Evolutionary conservation across 2,329 filamentous ascomycete genomes (phyloP), one percentile per base, ranked within the genome.

Genomic region (Talaromyces sp.): DNA sequence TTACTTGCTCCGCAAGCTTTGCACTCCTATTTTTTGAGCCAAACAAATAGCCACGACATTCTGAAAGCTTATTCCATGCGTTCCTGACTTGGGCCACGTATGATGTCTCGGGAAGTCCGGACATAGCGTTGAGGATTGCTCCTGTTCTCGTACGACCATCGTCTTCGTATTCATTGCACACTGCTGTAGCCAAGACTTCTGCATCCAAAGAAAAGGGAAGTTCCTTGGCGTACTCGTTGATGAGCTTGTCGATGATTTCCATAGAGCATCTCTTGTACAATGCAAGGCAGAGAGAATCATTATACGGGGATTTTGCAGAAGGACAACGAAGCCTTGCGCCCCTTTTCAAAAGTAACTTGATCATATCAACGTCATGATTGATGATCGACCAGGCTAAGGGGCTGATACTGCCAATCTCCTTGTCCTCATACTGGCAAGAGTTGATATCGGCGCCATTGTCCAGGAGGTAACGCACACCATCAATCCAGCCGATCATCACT

Each of bases 251-350:
- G 15, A 64, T 51, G 3, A 59, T n/a, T 36, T 38, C 0, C 0
- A 4, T 5, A 29, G n/a, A 29, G 8, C 15, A 43, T 3, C 10
- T 0, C 2, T 1, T 0, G n/a, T 19, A 1, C 1, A 64, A 17
- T 40, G 62, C 62, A 1, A 40, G 29, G 7, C 38, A 64, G 17
- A 64, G 54, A 43, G 43, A 5, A 62, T 53, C 45, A 38, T 62
- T 4, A 29, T 0, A 38, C 10, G 45, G 11, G 1, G 1, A 3
- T 22, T 38, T 1, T 25, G 31, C 31, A 22, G 2, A 2, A 36
- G n/a, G 5, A 4, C 0, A 25, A 15, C 2, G 5, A 36, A 56
- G n/a, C 43, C 38, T 36, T 7, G 62, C 62, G n/a, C 29, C 62
- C 13, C 36, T 38, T 53, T 6, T 6, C 3, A 64, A 11, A 10